phyloP scores from a whole-genome alignment of 2,329 filamentous ascomycete species.

The Rasamsonia emersonii region DNA sequence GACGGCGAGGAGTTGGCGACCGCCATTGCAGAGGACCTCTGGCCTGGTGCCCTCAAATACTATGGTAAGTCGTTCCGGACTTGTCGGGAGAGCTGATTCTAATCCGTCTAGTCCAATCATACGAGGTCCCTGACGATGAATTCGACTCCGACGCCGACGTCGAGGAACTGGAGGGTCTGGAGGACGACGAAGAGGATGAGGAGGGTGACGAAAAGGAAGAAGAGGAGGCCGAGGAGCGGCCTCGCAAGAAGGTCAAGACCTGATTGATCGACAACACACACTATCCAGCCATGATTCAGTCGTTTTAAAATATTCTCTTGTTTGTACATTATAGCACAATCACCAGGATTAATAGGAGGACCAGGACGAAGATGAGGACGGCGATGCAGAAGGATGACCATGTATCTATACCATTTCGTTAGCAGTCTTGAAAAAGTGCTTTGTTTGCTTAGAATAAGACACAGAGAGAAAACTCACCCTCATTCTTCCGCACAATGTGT shows the following conservation, averaged over 20 bases:
- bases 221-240: slow-evolving; percentile 44
- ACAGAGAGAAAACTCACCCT: slow-evolving; percentile 67
- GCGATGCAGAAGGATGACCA: slow-evolving; percentile 86
- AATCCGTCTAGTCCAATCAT: slow-evolving; percentile 53
- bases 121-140: slow-evolving; percentile 54
- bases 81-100: slow-evolving; percentile 17
- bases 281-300: slow-evolving; percentile 3
- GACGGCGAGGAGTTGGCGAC: slow-evolving; percentile 75
- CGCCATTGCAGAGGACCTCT: slow-evolving; percentile 76
- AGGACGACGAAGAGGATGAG: slow-evolving; percentile 48
- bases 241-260: slow-evolving; percentile 30
- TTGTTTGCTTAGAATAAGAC: no score
- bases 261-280: slow-evolving; percentile 1
- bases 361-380: slow-evolving; percentile 77
- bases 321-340: slow-evolving; percentile 47
- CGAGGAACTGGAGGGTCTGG: slow-evolving; percentile 44
- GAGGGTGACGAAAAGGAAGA: slow-evolving; percentile 21
- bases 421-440: no score
- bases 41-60: slow-evolving; percentile 80
- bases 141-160: slow-evolving; percentile 56
- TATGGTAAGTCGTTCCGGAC: slow-evolving; percentile 58
- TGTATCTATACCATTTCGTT: slow-evolving; percentile 40
- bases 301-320: slow-evolving; percentile 9
- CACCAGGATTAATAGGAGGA: slow-evolving; percentile 75
- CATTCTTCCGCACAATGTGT: slow-evolving; percentile 77